Percentiles rank a stretch among this genome's conserved stretches.
Evolutionary conservation across 805 yeast species (phyloP).

Genomic region (Kregervanrija fluxuum): DNA sequence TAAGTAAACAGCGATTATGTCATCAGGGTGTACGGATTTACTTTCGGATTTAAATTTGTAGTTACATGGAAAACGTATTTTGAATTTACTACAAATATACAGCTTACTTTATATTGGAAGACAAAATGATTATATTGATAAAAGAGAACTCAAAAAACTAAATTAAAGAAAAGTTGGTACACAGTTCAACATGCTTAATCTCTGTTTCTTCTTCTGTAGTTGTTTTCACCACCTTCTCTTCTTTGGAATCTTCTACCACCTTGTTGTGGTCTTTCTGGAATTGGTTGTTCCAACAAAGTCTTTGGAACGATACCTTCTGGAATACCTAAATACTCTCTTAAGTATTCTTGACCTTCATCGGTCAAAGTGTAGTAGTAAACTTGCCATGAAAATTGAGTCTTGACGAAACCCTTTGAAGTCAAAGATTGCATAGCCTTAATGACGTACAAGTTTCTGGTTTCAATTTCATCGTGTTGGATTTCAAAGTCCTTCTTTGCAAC

Average conservation of each 20-base stretch:
- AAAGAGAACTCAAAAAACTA: no score
- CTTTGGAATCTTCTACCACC: conserved; percentile 39
- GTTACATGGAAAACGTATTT: no score
- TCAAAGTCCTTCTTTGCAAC: conserved; percentile 99
- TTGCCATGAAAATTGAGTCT: conserved; percentile 99
- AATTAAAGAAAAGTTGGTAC: neutral
- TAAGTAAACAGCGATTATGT: no score
- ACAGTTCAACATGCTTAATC: conserved; percentile 21
- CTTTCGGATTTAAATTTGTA: no score
- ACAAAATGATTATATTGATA: neutral
- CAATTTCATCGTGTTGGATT: conserved; percentile 96
- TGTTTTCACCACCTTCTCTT: conserved; percentile 46
- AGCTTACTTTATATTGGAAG: neutral
- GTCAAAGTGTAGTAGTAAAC: conserved; percentile 99
- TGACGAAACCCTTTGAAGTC: conserved; percentile 97
- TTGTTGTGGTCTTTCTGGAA: conserved; percentile 57
- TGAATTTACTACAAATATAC: no score
- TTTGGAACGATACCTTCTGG: conserved; percentile 98
- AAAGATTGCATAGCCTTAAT: conserved; percentile 99
- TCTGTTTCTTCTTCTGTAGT: conserved; percentile 56
- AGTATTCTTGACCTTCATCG: conserved; percentile 98
- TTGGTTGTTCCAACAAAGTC: conserved; percentile 93
- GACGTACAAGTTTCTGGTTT: conserved; percentile 94
- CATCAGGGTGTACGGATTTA: no score
- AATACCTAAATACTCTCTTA: conserved; percentile 95